These are phyloP conservation scores for Larix kaempferi DNA, from an alignment of 75 land plant genomes.

Conservation along the genomic window DNA sequence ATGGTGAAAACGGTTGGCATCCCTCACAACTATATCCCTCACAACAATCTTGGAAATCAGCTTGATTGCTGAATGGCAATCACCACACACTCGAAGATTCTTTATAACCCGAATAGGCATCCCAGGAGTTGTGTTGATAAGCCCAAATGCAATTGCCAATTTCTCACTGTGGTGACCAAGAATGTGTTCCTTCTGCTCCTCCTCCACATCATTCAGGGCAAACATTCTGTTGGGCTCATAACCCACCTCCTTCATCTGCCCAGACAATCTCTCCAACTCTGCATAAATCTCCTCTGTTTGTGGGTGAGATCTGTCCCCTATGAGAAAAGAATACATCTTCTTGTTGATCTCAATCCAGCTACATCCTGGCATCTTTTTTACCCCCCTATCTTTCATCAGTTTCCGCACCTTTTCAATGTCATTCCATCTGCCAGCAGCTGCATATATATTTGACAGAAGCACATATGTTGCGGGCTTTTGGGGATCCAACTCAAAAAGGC, in stretches of 20 bases:
- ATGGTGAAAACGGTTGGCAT: too few species aligned
- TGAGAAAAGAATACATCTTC: background rate
- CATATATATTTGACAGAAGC: background rate
- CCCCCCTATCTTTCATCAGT: background rate
- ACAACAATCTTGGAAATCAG: background rate
- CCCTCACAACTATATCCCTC: background rate
- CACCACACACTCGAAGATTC: background rate
- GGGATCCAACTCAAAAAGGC: background rate
- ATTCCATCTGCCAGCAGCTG: background rate
- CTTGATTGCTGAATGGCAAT: background rate
- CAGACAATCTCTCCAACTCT: background rate
- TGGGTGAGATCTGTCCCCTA: background rate
- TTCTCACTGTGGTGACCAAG: background rate
- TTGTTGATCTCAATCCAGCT: background rate
- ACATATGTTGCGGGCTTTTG: background rate
- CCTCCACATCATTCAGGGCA: background rate
- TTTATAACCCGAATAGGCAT: background rate
- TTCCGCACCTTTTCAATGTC: background rate
- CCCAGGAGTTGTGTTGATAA: background rate
- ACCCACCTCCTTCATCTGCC: background rate
- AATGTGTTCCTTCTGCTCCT: background rate
- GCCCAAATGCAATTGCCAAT: background rate
- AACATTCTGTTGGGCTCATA: background rate
- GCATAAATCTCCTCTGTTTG: background rate
- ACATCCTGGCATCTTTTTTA: background rate